phyloP scores from a whole-genome alignment of 2,329 filamentous ascomycete species.

The Sodiomyces alkalinus region DNA sequence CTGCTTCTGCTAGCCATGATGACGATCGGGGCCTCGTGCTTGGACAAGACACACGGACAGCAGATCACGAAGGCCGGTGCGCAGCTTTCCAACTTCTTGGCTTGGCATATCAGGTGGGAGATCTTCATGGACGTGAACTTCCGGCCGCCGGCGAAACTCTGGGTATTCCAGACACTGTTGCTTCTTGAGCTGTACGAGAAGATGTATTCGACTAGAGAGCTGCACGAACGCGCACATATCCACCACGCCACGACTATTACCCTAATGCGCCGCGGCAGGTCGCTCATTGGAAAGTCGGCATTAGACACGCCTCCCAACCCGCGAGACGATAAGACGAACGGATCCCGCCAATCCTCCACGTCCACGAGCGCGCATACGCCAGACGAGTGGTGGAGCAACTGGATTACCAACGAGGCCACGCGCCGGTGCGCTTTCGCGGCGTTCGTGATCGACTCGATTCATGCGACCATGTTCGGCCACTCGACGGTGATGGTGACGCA shows the following conservation, averaged over 20 bases:
- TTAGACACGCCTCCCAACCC: slow-evolving; percentile 70
- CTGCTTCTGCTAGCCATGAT: slow-evolving; percentile 78
- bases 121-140: slow-evolving; percentile 88
- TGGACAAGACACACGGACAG: slow-evolving; percentile 68
- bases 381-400: slow-evolving; percentile 89
- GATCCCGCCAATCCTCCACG: slow-evolving; percentile 45
- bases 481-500: slow-evolving; percentile 95
- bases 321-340: slow-evolving; percentile 41
- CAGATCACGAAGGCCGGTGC: slow-evolving; percentile 63
- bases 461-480: slow-evolving; percentile 96
- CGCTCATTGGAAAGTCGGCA: slow-evolving; percentile 72
- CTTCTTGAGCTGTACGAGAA: slow-evolving; percentile 92
- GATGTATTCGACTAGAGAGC: slow-evolving; percentile 82
- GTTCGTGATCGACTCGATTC: slow-evolving; percentile 88
- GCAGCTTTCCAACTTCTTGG: slow-evolving; percentile 75
- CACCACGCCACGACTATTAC: slow-evolving; percentile 94
- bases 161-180: slow-evolving; percentile 86
- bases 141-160: slow-evolving; percentile 81
- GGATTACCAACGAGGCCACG: slow-evolving; percentile 90
- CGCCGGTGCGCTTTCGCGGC: slow-evolving; percentile 82
- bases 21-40: slow-evolving; percentile 76
- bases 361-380: slow-evolving; percentile 51
- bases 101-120: slow-evolving; percentile 89
- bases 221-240: slow-evolving; percentile 91
- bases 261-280: slow-evolving; percentile 85